phyloP scores from a whole-genome alignment of 176 grass and related monocot genomes.

The Secale cereale region DNA sequence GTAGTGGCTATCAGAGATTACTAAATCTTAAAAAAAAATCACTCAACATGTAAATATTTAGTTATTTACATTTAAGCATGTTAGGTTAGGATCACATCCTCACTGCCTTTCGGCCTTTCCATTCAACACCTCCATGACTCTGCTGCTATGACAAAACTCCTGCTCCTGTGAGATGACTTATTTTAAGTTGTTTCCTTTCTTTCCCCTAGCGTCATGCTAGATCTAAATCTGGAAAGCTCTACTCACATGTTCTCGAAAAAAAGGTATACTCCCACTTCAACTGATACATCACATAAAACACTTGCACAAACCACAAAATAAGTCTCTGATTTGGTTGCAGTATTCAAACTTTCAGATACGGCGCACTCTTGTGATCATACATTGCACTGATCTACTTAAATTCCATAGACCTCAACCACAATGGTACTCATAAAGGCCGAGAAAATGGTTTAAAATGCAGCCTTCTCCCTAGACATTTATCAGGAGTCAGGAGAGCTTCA shows the following conservation, averaged over 20 bases:
- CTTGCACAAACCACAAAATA: not conserved
- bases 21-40: not conserved
- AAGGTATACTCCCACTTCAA: not conserved
- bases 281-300: not conserved
- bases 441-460: not conserved
- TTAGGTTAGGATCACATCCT: not conserved
- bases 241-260: not conserved
- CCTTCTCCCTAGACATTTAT: not conserved
- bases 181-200: not conserved
- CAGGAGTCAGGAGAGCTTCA: not conserved
- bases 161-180: not conserved
- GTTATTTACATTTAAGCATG: not conserved
- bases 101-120: not conserved
- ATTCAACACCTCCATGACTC: not conserved
- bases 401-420: not conserved
- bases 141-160: not conserved
- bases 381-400: not conserved
- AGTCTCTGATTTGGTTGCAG: not conserved
- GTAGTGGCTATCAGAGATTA: not conserved
- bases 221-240: constrained; percentile 1
- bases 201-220: not conserved
- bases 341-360: not conserved
- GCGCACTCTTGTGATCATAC: not conserved
- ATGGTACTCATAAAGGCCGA: not conserved
- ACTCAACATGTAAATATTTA: not conserved